Percentiles rank a stretch among this genome's conserved stretches.
These are phyloP conservation scores for Aspergillus biplanus DNA, from an alignment of 495 filamentous ascomycete species.

Conservation along the genomic window DNA sequence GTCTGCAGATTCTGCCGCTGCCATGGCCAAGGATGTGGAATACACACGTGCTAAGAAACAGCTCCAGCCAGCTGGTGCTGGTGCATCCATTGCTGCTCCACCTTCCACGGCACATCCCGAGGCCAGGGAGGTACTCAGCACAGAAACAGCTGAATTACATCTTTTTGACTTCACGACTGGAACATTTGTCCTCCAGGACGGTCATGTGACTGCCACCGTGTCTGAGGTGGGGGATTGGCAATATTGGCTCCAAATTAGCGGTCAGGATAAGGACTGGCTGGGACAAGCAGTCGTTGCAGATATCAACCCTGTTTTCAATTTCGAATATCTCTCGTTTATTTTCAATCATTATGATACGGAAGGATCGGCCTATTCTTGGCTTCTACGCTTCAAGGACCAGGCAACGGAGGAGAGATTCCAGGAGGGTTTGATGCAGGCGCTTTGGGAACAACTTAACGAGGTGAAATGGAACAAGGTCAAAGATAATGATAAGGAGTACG, in stretches of 20 bases:
- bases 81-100: constrained; percentile 50
- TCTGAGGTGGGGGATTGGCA: constrained; percentile 89
- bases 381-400: constrained; percentile 86
- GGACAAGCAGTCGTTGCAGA: constrained; percentile 84
- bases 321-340: constrained; percentile 96
- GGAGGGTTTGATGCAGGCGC: constrained; percentile 88
- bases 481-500: constrained; percentile 90
- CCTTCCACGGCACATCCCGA: constrained; percentile 67
- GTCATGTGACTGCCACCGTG: constrained; percentile 73
- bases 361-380: constrained; percentile 93
- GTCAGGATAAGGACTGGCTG: constrained; percentile 80
- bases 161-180: constrained; percentile 87
- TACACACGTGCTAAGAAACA: constrained; percentile 47
- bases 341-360: constrained; percentile 94
- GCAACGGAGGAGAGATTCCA: constrained; percentile 84
- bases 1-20: constrained; percentile 41
- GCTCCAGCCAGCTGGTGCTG: constrained; percentile 35
- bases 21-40: constrained; percentile 52
- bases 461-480: constrained; percentile 92
- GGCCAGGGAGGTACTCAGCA: constrained; percentile 69
- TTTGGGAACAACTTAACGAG: constrained; percentile 97
- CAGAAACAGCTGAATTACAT: constrained; percentile 83
- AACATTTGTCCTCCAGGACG: constrained; percentile 81
- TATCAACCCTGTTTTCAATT: constrained; percentile 98
- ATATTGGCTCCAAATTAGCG: constrained; percentile 91